Evolutionary conservation across 192 early-diverging fungal genomes (phyloP), one percentile per base, ranked within the genome.

Genomic region (Glomus cerebriforme): DNA sequence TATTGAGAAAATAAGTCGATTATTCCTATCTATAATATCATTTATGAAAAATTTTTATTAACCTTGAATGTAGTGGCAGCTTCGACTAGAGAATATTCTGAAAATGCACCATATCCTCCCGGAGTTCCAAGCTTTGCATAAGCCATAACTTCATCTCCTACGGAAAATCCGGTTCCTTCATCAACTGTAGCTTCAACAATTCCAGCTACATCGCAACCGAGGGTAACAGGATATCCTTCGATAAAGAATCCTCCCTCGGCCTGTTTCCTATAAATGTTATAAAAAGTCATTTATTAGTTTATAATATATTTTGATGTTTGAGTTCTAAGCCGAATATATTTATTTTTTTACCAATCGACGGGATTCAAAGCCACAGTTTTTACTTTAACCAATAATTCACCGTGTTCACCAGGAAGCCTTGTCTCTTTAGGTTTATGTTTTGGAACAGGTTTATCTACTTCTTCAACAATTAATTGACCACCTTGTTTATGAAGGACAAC

Each of bases 151-250:
- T 80, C 74, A 62, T 92, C 87, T 27, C 91, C 91, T 8, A 54
- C 77, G 9, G 73, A 78, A 79, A 91, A 90, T 3, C 74, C 22
- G 31, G 63, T 83, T 9, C 86, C 85, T 2, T 10, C 47, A 13
- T 66, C 12, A 22, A 89, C 89, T 0, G 80, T 79, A 22, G 71
- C 54, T 6, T 79, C 80, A 10, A 91, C 87, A 6, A 81, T 47
- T 19, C 90, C 90, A 0, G 88, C 81, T 2, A 86, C 82, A 76
- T 91, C 90, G 79, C 84, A 86, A 3, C 90, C 90, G 45, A 88
- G 83, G 15, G 73, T 59, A 8, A 86, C 65, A 39, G 90, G 90
- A 58, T 84, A 84, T 19, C 47, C 47, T 26, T 73, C 71, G 45
- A 73, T 49, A n/a, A 15, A 27, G 12, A 73, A 26, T 1, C 39